phyloP scores from a whole-genome alignment of 2,329 filamentous ascomycete genomes.

The Ilyonectria mors-panacis region DNA sequence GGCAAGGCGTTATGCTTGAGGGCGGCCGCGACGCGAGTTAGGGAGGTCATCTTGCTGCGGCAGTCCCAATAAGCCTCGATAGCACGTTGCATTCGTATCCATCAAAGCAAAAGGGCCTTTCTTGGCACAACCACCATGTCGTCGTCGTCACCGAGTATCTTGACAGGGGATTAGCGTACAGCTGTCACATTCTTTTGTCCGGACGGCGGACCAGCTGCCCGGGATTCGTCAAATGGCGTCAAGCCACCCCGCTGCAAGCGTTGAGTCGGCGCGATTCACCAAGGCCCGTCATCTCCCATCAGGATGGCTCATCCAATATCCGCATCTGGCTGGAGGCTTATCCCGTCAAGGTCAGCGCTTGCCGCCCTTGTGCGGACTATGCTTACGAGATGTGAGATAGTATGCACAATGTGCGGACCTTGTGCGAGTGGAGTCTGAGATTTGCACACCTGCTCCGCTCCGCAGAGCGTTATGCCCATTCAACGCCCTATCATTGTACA shows the following conservation, averaged over 20 bases:
- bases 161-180: slow-evolving; percentile 19
- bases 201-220: slow-evolving; percentile 33
- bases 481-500: slow-evolving; percentile 22
- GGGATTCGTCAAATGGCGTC: slow-evolving; percentile 29
- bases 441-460: slow-evolving; percentile 32
- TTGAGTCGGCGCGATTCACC: slow-evolving; percentile 13
- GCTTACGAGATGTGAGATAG: slow-evolving; percentile 44
- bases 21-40: slow-evolving; percentile 3
- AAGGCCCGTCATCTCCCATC: slow-evolving; percentile 21
- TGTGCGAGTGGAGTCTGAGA: slow-evolving; percentile 40
- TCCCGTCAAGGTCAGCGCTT: slow-evolving; percentile 39
- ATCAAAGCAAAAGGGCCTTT: slow-evolving; percentile 9
- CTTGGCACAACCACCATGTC: slow-evolving; percentile 19
- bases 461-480: slow-evolving; percentile 42
- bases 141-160: slow-evolving; percentile 8
- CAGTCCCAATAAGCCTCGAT: slow-evolving; percentile 5
- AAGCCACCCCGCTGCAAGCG: slow-evolving; percentile 20
- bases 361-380: slow-evolving; percentile 36
- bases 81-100: slow-evolving; percentile 25
- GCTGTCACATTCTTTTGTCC: slow-evolving; percentile 27
- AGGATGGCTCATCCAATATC: slow-evolving; percentile 35
- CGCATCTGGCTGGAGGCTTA: slow-evolving; percentile 33
- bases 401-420: slow-evolving; percentile 39
- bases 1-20: slow-evolving; percentile 34
- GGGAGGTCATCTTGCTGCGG: slow-evolving; percentile 19